Base-by-base conservation (phyloP, 73 alveolate species). In the Paramecium sexaurelia region DNA sequence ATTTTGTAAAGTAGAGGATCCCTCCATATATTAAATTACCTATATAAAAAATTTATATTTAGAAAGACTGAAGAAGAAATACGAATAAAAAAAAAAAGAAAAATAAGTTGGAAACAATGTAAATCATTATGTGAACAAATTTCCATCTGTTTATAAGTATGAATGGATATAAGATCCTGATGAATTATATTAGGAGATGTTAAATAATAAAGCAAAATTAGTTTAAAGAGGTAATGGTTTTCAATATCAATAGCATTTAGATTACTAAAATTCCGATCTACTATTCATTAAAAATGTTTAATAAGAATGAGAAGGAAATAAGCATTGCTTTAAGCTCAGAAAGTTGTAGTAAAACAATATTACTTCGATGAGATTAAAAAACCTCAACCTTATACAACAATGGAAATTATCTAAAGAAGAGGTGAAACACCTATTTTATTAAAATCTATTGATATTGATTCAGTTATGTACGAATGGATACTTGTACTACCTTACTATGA, bases 141-240 rank as follows among this genome's bases (percentile, higher is more conserved):
- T 1, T 13, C 83, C 83, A 1, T 61, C 83, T 0, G 24, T 61
- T 29, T 61, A 11, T 13, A 26, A 26, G 3, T 61, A 61, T 61
- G 83, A 61, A 32, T 61, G 83, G 83, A 61, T 61, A 26, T 15
- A 29, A 29, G 83, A 61, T 61, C 83, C 83, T 29, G 83, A 61
- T 26, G 83, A 61, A 61, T 13, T 61, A 61, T 61, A 29, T 24
- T 8, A 11, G 10, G 43, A 32, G 51, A 9, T 13, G 83, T 45
- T 61, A 10, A 32, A 61, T 11, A 61, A 61, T 2, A 61, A 32
- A 8, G 83, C 83, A 11, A 61, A 61, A 10, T 29, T 13, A 26
- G 26, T 61, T 2, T 61, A 61, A 29, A 26, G 83, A 32, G 67
- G 67, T 51, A 51, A 51, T 17, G 1, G 13, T 51, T 5, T 51